phyloP scores from a whole-genome alignment of 1,284 basidiomycete species.

The Ceratobasidium theobromae region DNA sequence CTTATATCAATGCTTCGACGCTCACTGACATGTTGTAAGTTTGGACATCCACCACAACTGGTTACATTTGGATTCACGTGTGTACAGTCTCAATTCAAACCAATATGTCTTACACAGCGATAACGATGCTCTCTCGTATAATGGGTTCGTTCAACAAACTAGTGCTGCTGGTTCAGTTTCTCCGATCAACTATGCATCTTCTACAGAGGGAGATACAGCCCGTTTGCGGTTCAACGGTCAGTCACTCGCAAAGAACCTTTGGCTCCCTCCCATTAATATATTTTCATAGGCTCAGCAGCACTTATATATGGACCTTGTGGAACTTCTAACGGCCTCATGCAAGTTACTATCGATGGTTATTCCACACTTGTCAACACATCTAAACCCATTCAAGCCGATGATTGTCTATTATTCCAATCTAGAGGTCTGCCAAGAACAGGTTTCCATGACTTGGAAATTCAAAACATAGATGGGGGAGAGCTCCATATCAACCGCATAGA shows the following conservation, averaged over 20 bases:
- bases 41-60: background rate
- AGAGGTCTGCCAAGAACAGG: background rate
- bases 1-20: background rate
- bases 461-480: background rate
- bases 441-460: background rate
- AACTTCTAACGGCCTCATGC: background rate
- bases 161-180: background rate
- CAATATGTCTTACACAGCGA: background rate
- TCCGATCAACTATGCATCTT: background rate
- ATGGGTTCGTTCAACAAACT: background rate
- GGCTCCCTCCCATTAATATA: background rate
- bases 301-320: constrained; percentile 13
- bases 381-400: background rate
- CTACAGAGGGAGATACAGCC: background rate
- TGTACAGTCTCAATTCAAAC: background rate
- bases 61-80: background rate
- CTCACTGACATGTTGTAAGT: background rate
- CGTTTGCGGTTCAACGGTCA: background rate
- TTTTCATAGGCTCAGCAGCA: background rate
- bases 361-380: background rate
- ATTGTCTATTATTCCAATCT: constrained; percentile 13
- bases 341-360: background rate
- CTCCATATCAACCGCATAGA: constrained; percentile 7
- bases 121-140: background rate
- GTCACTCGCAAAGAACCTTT: background rate